Conservation (phyloP, 768 basidiomycete genomes). For the Gymnopilus dilepis region DNA sequence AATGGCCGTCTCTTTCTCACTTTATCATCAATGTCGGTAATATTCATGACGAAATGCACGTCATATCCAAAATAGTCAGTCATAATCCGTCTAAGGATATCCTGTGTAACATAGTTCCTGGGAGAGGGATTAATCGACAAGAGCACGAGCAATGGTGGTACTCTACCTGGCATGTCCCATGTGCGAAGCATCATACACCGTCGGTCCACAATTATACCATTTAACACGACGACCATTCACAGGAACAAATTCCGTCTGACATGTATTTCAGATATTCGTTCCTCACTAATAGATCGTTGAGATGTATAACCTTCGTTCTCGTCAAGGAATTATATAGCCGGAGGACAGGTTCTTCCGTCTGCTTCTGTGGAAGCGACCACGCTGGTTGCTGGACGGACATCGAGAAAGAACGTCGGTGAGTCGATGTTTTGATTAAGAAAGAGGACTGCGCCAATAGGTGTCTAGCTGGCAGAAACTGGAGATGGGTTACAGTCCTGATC, state of each 20-base stretch:
- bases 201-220: conserved; percentile 99
- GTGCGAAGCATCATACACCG: conserved; percentile 97
- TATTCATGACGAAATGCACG: conserved; percentile 98
- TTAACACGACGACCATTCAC: conserved; percentile 76
- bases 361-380: conserved; percentile 55
- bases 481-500: conserved; percentile 30
- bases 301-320: conserved; percentile 71
- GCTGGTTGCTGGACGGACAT: conserved; percentile 69
- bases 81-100: conserved; percentile 88
- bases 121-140: conserved; percentile 13
- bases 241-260: conserved; percentile 79
- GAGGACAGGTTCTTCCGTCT: conserved; percentile 64
- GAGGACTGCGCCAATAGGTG: conserved; percentile 11
- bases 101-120: conserved; percentile 97
- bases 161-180: conserved; percentile 96
- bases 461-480: conserved; percentile 24
- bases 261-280: conserved; percentile 19
- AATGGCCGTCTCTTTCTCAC: conserved; percentile 45
- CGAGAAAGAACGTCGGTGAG: conserved; percentile 16
- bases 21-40: conserved; percentile 99
- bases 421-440: background rate
- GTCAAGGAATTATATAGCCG: conserved; percentile 95
- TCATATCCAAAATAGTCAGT: conserved; percentile 97
- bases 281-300: conserved; percentile 19
- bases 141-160: background rate